Evolutionary conservation across 305 asterid species (phyloP).

Genomic region (Caryopteris hybrid): DNA sequence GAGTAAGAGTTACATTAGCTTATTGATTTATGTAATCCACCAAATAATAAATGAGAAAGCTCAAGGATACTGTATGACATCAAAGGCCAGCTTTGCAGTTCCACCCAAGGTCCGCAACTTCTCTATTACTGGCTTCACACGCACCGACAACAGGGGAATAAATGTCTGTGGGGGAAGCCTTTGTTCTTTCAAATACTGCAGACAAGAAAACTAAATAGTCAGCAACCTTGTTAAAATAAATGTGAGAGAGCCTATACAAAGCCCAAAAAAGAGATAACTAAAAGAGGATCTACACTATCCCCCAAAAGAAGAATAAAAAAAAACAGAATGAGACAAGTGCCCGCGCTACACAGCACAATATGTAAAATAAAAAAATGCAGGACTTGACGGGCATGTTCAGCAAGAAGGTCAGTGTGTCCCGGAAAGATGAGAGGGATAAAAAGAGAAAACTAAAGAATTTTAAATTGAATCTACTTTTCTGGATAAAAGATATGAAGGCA

Average conservation of each 20-base stretch:
- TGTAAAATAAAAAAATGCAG: slow-evolving; percentile 1
- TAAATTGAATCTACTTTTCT: background rate
- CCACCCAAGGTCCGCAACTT: slow-evolving; percentile 89
- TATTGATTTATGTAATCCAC: slow-evolving; percentile 10
- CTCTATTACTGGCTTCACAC: slow-evolving; percentile 90
- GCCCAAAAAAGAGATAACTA: background rate
- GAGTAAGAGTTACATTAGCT: background rate
- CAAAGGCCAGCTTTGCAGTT: slow-evolving; percentile 88
- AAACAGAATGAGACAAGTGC: background rate
- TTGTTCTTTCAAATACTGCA: slow-evolving; percentile 96
- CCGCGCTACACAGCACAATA: no score
- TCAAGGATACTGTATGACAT: slow-evolving; percentile 95
- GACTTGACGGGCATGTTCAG: background rate
- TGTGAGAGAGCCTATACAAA: background rate
- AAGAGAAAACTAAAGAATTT: slow-evolving; percentile 8
- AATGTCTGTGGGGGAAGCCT: slow-evolving; percentile 99
- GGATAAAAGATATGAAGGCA: background rate
- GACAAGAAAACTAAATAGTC: slow-evolving; percentile 28
- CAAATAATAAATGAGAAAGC: slow-evolving; percentile 6
- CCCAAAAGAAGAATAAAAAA: background rate
- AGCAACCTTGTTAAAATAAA: slow-evolving; percentile 10
- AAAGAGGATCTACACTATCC: slow-evolving; percentile 1
- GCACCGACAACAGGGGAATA: slow-evolving; percentile 93
- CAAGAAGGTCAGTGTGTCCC: background rate
- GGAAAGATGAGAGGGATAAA: background rate